phyloP scores from a whole-genome alignment of 768 basidiomycete species.

The Russula sp. region DNA sequence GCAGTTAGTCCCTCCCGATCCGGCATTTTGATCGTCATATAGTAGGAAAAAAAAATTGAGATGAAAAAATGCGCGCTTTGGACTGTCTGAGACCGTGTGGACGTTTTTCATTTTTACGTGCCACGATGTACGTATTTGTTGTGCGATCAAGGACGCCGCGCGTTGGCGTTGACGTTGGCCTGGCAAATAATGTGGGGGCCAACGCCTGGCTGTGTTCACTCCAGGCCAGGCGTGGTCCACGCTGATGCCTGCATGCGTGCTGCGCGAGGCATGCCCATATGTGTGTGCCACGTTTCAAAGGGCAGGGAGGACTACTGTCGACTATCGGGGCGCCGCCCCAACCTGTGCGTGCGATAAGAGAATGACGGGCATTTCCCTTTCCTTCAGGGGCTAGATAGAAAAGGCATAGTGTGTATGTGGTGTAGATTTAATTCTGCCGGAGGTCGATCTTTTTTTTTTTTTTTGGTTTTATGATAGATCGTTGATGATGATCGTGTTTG shows the following conservation, averaged over 20 bases:
- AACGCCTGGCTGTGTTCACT: background rate
- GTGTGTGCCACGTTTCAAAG: slow-evolving; percentile 19
- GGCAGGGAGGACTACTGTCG: background rate
- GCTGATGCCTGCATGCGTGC: slow-evolving; percentile 2
- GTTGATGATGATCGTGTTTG: too few species aligned
- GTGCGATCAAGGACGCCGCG: slow-evolving; percentile 5
- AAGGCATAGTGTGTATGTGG: background rate
- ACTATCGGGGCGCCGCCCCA: background rate
- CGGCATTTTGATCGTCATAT: background rate
- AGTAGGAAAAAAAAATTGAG: too few species aligned
- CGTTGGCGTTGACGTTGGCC: background rate
- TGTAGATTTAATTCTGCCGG: slow-evolving; percentile 1
- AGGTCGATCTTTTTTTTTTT: slow-evolving; percentile 16
- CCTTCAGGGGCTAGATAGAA: slow-evolving; percentile 10
- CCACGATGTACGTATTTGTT: background rate
- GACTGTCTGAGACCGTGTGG: background rate
- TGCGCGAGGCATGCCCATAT: background rate
- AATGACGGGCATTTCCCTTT: background rate
- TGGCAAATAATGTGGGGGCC: background rate
- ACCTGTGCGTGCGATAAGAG: slow-evolving; percentile 3
- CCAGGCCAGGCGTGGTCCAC: background rate
- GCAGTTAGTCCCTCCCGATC: background rate
- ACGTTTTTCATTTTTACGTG: background rate
- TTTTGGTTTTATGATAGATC: background rate
- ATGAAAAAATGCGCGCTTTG: too few species aligned